Conservation (phyloP, 108 stramenopile genomes). For the Aurantiochytrium sp. region DNA sequence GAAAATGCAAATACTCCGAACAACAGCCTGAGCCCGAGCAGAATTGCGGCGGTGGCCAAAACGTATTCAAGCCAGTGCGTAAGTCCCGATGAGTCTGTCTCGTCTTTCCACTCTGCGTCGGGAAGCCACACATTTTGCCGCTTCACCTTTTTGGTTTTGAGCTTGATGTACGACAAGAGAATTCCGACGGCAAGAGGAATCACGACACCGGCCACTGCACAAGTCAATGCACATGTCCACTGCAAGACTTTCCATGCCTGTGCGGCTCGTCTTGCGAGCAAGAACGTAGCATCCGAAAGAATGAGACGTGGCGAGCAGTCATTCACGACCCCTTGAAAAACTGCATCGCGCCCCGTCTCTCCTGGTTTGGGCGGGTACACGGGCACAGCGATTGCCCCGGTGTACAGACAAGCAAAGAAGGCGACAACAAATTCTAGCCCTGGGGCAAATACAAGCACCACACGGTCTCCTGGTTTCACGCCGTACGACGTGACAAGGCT, state of each 20-base stretch:
- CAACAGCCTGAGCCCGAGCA: background rate
- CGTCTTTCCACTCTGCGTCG: background rate
- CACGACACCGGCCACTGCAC: background rate
- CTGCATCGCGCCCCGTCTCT: background rate
- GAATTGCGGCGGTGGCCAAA: background rate
- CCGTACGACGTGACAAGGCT: background rate
- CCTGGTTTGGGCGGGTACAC: background rate
- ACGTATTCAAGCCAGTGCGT: background rate
- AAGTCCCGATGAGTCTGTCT: background rate
- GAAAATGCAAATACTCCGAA: no score
- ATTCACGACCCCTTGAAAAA: background rate
- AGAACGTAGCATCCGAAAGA: background rate
- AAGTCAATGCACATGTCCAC: background rate
- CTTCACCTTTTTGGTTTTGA: background rate
- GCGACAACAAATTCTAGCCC: slow-evolving; percentile 84
- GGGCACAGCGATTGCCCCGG: slow-evolving; percentile 78
- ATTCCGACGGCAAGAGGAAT: background rate
- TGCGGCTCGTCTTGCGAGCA: background rate
- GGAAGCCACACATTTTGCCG: background rate
- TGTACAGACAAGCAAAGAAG: slow-evolving; percentile 85
- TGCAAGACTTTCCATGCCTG: background rate
- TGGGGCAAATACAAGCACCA: slow-evolving; percentile 85
- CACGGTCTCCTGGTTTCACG: slow-evolving; percentile 55
- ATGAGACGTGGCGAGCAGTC: background rate
- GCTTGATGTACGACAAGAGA: background rate